Evolutionary conservation across 2,329 filamentous ascomycete genomes (phyloP).

Genomic region (Teratosphaeria pseudoeucalypti): DNA sequence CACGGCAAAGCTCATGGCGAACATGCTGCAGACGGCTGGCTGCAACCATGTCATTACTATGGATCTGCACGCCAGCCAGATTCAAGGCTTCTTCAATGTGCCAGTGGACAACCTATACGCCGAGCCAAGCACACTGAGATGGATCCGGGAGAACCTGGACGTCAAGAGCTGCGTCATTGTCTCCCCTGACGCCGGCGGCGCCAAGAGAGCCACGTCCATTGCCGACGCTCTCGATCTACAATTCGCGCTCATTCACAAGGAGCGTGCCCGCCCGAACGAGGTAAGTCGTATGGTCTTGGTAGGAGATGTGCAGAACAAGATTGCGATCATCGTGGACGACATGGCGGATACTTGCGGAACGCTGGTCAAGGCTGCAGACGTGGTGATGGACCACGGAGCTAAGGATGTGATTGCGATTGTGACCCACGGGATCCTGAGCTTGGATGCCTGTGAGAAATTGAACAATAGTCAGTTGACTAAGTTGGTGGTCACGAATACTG

Average conservation of each 20-base stretch:
- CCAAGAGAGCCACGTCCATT: constrained; percentile 88
- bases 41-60: constrained; percentile 93
- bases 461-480: constrained; percentile 67
- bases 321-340: constrained; percentile 92
- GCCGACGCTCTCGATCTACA: constrained; percentile 82
- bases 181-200: constrained; percentile 86
- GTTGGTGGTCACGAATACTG: constrained; percentile 84
- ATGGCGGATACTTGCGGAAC: constrained; percentile 97
- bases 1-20: constrained; percentile 88
- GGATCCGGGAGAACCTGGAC: constrained; percentile 78
- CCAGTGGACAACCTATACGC: constrained; percentile 78
- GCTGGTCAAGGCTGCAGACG: constrained; percentile 75
- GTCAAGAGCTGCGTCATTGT: constrained; percentile 84
- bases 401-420: constrained; percentile 88
- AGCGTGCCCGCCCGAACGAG: constrained; percentile 81
- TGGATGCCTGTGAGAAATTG: constrained; percentile 75
- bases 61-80: constrained; percentile 89
- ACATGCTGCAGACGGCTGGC: constrained; percentile 92
- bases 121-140: constrained; percentile 81
- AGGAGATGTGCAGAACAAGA: constrained; percentile 80
- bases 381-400: constrained; percentile 77
- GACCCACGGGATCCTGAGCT: constrained; percentile 83
- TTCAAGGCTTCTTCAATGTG: constrained; percentile 90
- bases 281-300: constrained; percentile 94
- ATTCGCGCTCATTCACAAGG: constrained; percentile 95